Percentiles rank a stretch among this genome's conserved stretches.
Evolutionary conservation across 768 basidiomycete genomes (phyloP).

Genomic region (Tubosaeta sp.): DNA sequence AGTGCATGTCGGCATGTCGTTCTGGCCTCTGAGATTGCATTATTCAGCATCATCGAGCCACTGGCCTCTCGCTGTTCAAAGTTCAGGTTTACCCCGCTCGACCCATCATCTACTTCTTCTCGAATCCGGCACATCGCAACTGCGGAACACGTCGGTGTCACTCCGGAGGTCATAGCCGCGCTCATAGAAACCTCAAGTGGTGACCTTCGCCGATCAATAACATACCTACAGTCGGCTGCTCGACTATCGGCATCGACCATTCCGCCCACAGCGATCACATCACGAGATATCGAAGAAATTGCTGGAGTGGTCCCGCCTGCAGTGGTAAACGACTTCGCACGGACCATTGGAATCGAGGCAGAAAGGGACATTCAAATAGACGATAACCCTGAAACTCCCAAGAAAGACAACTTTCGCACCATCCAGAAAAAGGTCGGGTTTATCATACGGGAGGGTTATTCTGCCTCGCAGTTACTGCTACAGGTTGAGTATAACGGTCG

Average conservation of each 20-base stretch:
- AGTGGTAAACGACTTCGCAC: slow-evolving; percentile 66
- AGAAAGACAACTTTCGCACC: slow-evolving; percentile 46
- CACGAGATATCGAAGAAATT: slow-evolving; percentile 88
- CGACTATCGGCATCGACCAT: slow-evolving; percentile 73
- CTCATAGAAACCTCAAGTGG: slow-evolving; percentile 82
- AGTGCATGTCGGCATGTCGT: slow-evolving; percentile 15
- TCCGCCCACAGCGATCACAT: slow-evolving; percentile 71
- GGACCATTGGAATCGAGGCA: slow-evolving; percentile 67
- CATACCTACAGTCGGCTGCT: slow-evolving; percentile 93
- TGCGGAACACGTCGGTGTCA: slow-evolving; percentile 62
- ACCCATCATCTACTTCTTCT: slow-evolving; percentile 65
- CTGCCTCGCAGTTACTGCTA: slow-evolving; percentile 79
- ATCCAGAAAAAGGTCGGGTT: slow-evolving; percentile 71
- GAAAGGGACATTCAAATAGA: slow-evolving; percentile 53
- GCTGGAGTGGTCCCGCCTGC: slow-evolving; percentile 87
- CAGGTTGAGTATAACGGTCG: slow-evolving; percentile 54
- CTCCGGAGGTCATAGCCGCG: slow-evolving; percentile 56
- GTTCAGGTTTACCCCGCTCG: slow-evolving; percentile 95
- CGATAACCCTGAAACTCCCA: slow-evolving; percentile 18
- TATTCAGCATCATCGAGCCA: slow-evolving; percentile 89
- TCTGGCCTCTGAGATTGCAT: background rate
- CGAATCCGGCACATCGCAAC: slow-evolving; percentile 79
- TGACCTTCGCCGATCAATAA: slow-evolving; percentile 95
- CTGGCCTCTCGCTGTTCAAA: slow-evolving; percentile 98
- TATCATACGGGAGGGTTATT: slow-evolving; percentile 86